Base-by-base conservation (phyloP, 2,329 filamentous ascomycete genomes). In the Ascochyta clinopodiicola region DNA sequence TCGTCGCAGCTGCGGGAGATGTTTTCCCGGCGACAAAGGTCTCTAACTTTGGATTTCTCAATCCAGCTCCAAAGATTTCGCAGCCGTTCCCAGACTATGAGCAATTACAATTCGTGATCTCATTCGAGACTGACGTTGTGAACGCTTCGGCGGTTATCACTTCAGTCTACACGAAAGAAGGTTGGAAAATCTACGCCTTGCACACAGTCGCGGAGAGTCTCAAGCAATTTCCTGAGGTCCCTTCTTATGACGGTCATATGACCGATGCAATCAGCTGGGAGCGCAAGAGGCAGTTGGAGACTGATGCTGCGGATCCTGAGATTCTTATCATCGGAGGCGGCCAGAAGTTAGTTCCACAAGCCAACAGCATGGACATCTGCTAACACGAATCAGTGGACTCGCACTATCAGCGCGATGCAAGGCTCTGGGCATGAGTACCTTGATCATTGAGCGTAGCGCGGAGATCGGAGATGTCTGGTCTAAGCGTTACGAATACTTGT, bases 401-500 rank as follows among this genome's bases (percentile, higher is more conserved):
- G 51, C 51, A 31, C n/a, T 56, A 34, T 39, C 51, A 31, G 51
- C 51, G n/a, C 51, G 45, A 50, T 45, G 44, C 25, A 56, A 56
- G 27, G 51, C 51, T 32, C 25, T 56, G 10, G 51, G 51, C 7
- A 50, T 73, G 62, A 56, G 67, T 10, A 62, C 21, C 44, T 61
- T 74, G n/a, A 67, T 74, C 40, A 68, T 74, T 46, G 70, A 73
- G 44, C 62, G 57, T 3, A 62, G 44, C 43, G 63, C 70, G 2
- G 63, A 70, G 6, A 47, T 73, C 6, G 70, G 70, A 21, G 70
- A 73, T 51, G 48, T 65, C 35, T 73, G 70, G 70, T 62, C 61
- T 44, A 69, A 70, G 44, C 69, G 70, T 19, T 73, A 73, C 45
- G 64, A 72, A 44, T 69, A 72, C 36, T 67, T 73, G 2, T 69